phyloP scores from a whole-genome alignment of 306 rosid genomes.

The Oemleria cerasiformis region DNA sequence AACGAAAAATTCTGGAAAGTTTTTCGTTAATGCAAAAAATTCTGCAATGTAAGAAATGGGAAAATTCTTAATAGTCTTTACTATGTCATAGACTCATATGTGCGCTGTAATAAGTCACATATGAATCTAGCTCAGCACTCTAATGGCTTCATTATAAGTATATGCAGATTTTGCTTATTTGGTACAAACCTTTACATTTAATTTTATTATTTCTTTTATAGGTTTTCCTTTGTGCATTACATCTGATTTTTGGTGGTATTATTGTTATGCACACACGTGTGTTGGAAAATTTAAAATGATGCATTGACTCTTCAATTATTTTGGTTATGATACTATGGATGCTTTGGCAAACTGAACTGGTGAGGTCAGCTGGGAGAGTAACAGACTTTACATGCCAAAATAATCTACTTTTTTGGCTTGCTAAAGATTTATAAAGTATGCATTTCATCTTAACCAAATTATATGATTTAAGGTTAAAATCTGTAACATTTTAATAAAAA shows the following conservation, averaged over 20 bases:
- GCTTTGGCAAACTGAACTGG: not conserved
- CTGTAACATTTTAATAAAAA: not conserved
- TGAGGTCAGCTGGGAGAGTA: not conserved
- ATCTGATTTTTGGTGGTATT: not conserved
- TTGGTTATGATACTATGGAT: not conserved
- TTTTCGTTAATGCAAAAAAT: not conserved
- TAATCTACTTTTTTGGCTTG: not conserved
- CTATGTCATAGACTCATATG: not conserved
- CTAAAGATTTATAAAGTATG: not conserved
- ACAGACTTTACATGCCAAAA: not conserved
- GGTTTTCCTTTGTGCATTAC: not conserved
- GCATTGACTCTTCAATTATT: not conserved
- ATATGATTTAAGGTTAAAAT: not conserved
- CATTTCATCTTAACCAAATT: not conserved
- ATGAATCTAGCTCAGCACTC: not conserved
- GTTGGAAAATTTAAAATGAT: not conserved
- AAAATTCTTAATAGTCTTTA: not conserved
- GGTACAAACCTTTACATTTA: not conserved
- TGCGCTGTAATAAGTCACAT: not conserved
- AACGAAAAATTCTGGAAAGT: not conserved
- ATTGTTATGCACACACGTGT: not conserved
- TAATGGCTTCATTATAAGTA: not conserved
- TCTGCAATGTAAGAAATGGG: not conserved
- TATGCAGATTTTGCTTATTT: no score
- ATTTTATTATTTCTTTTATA: not conserved